These are phyloP conservation scores for Pseudohyphozyma bogoriensis DNA, from an alignment of 768 basidiomycete genomes.

Conservation along the genomic window DNA sequence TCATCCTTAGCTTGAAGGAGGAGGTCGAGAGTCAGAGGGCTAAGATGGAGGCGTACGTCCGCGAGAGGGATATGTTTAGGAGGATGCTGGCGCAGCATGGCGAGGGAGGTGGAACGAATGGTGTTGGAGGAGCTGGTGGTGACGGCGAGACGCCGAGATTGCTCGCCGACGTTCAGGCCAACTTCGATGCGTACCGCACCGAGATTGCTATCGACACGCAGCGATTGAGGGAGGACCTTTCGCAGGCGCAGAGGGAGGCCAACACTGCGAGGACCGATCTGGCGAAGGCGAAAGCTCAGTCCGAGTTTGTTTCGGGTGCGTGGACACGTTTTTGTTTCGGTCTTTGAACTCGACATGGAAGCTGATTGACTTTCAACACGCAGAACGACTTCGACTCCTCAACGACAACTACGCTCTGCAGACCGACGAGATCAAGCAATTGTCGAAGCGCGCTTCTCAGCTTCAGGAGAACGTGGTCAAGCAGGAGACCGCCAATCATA, in stretches of 20 bases:
- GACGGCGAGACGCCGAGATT: slow-evolving; percentile 46
- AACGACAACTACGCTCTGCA: slow-evolving; percentile 60
- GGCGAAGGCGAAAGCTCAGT: slow-evolving; percentile 73
- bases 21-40: slow-evolving; percentile 72
- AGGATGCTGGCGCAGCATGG: slow-evolving; percentile 53
- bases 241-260: slow-evolving; percentile 55
- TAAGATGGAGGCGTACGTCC: slow-evolving; percentile 67
- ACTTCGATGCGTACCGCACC: slow-evolving; percentile 66
- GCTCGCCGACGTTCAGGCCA: slow-evolving; percentile 60
- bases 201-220: slow-evolving; percentile 73
- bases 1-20: slow-evolving; percentile 64
- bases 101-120: slow-evolving; percentile 40
- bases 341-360: neutral
- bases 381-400: slow-evolving; percentile 38
- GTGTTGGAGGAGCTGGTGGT: slow-evolving; percentile 33
- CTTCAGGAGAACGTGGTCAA: slow-evolving; percentile 64
- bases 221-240: slow-evolving; percentile 60
- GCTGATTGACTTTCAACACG: neutral
- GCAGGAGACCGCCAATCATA: slow-evolving; percentile 62
- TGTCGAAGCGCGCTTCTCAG: slow-evolving; percentile 59
- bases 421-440: slow-evolving; percentile 54
- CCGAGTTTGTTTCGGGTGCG: slow-evolving; percentile 66
- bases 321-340: slow-evolving; percentile 4
- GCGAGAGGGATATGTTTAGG: slow-evolving; percentile 77
- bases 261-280: slow-evolving; percentile 56